Evolutionary conservation across 352 stramenopile species (phyloP).

Genomic region (Thalassiosira hispida): DNA sequence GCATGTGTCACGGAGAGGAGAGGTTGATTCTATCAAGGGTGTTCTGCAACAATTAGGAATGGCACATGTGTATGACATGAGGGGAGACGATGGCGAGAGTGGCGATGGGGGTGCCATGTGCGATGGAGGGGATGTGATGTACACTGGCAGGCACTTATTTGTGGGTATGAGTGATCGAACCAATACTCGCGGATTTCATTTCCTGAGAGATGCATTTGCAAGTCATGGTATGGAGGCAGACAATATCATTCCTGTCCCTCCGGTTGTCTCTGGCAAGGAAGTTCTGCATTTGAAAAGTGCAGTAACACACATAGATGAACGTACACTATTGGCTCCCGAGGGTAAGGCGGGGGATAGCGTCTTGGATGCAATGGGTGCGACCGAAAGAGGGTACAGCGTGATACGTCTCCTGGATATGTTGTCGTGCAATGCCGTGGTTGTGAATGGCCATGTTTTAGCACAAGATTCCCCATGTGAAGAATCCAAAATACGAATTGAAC

Average conservation of each 20-base stretch:
- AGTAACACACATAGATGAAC: conserved; percentile 65
- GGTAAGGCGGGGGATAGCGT: conserved; percentile 35
- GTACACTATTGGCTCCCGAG: conserved; percentile 59
- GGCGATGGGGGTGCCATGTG: conserved; percentile 17
- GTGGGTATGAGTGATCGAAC: conserved; percentile 65
- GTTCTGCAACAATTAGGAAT: conserved; percentile 52
- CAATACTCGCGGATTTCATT: conserved; percentile 49
- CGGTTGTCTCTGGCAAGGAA: conserved; percentile 17
- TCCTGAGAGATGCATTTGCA: conserved; percentile 52
- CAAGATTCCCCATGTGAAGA: conserved; percentile 45
- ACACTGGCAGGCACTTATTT: conserved; percentile 68
- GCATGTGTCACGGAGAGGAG: conserved; percentile 52
- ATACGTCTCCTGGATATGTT: conserved; percentile 56
- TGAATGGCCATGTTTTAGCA: conserved; percentile 65
- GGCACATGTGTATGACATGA: conserved; percentile 60
- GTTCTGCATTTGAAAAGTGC: conserved; percentile 72
- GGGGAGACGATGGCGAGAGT: conserved; percentile 3
- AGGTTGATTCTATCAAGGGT: conserved; percentile 58
- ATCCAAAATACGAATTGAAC: conserved; percentile 47
- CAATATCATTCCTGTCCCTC: conserved; percentile 40
- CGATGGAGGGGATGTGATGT: conserved; percentile 76
- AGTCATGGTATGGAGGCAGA: conserved; percentile 10
- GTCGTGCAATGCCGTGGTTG: conserved; percentile 66
- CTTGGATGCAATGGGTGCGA: conserved; percentile 39
- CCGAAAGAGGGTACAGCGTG: conserved; percentile 37